Percentiles rank a stretch among this genome's conserved stretches.
phyloP scores from a whole-genome alignment of 495 filamentous ascomycete species.

The Bombardia bombarda region DNA sequence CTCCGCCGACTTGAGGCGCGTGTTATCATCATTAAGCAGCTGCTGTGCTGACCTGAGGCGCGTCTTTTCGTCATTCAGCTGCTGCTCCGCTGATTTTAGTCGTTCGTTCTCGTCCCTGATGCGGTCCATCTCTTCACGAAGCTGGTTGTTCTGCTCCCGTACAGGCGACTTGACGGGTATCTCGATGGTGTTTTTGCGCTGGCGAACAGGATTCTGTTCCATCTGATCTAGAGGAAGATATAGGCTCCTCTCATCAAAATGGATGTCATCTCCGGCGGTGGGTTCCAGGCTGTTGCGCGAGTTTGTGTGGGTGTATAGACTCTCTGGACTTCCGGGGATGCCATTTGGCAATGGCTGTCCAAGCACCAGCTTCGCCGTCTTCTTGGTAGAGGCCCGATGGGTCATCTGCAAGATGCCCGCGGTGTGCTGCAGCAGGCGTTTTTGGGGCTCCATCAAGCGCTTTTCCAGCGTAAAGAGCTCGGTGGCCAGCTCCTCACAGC shows the following conservation, averaged over 20 bases:
- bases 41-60: too few relatives aligned
- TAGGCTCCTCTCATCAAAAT: constrained; percentile 74
- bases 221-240: constrained; percentile 65
- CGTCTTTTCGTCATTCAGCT: constrained; percentile 11
- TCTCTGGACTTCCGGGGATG: constrained; percentile 61
- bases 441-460: constrained; percentile 61
- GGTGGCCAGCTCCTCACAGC: constrained; percentile 75
- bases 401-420: constrained; percentile 85
- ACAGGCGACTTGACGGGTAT: constrained; percentile 39
- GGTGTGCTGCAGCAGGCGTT: constrained; percentile 75
- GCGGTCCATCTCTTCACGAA: constrained; percentile 30
- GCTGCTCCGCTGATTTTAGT: constrained; percentile 14
- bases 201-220: constrained; percentile 36
- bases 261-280: constrained; percentile 40
- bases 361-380: constrained; percentile 12
- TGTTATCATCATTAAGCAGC: constrained; percentile 35
- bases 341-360: constrained; percentile 34
- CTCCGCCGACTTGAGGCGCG: constrained; percentile 17
- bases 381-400: constrained; percentile 51
- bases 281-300: constrained; percentile 41
- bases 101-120: constrained; percentile 32
- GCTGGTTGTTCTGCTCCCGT: constrained; percentile 34
- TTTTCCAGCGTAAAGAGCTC: constrained; percentile 74
- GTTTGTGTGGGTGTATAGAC: constrained; percentile 53
- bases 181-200: constrained; percentile 30